A percentile compares a stretch with the other conserved stretches of the same genome.
These are phyloP conservation scores for Taphrina betulina DNA, from an alignment of 1,139 yeast genomes.

Conservation along the genomic window DNA sequence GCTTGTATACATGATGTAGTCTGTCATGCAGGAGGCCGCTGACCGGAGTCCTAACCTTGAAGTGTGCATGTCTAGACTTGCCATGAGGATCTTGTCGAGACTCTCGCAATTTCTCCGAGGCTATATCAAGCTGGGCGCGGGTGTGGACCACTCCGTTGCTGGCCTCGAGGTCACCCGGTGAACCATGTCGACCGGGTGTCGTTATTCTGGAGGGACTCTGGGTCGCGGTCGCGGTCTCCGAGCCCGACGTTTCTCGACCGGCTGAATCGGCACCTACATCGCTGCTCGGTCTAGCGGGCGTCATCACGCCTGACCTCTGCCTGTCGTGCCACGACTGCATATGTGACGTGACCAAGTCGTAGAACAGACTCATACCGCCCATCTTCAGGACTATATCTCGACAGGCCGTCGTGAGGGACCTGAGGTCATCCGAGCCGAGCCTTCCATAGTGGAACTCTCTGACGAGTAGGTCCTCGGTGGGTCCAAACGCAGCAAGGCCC, in stretches of 20 bases:
- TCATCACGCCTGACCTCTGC: neutral
- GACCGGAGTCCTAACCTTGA: neutral
- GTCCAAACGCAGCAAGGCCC: constrained; percentile 28
- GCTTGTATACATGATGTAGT: constrained; percentile 31
- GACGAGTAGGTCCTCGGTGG: constrained; percentile 21
- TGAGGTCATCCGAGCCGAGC: constrained; percentile 30
- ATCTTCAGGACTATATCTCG: constrained; percentile 25
- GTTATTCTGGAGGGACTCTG: neutral
- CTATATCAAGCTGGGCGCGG: neutral
- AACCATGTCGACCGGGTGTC: neutral
- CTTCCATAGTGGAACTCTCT: constrained; percentile 34
- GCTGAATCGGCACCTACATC: neutral
- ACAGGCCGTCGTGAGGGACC: constrained; percentile 12
- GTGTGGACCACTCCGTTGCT: neutral
- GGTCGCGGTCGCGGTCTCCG: neutral
- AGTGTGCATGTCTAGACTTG: constrained; percentile 8
- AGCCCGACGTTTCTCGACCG: neutral
- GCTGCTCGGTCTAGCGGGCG: neutral
- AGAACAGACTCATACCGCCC: constrained; percentile 30
- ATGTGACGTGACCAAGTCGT: constrained; percentile 17
- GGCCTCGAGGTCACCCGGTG: neutral
- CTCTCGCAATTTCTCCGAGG: constrained; percentile 2
- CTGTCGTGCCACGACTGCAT: constrained; percentile 14
- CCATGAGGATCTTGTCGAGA: neutral
- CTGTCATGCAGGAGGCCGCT: constrained; percentile 18